Base-by-base conservation (phyloP, 1,284 basidiomycete species). In the Earliella scabrosa region DNA sequence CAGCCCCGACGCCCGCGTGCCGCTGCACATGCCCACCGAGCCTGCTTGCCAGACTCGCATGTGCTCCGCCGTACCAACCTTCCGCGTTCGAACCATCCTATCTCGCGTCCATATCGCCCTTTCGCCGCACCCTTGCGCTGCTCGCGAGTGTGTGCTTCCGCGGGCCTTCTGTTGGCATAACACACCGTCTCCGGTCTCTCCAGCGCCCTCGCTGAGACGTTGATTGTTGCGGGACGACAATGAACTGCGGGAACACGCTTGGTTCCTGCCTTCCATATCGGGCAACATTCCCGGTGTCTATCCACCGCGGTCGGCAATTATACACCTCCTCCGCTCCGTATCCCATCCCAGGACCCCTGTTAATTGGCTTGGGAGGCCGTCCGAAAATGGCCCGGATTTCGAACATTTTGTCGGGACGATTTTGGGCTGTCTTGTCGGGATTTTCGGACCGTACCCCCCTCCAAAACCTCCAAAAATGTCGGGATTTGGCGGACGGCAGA, bases 291-390 rank as follows among this genome's bases (percentile, higher is more conserved):
- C 48, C 57, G 52, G 57, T 47, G 41, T 34, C 45, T 31, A 27
- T 41, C 50, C 39, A 49, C 50, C 44, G 49, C 31, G 21, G 39
- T 61, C 59, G 59, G 59, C 38, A 55, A 58, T 57, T 61, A 50
- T 50, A 40, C 53, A 41, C 14, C 31, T 45, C 45, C 50, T 55
- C 56, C 52, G 49, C 51, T 34, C 50, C 50, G 50, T 32, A 21
- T 35, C 39, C 40, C 39, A 44, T 31, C 24, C 23, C 29, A 6
- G 29, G 29, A n/a, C 43, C 43, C 32, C 18, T 13, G 20, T 24
- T n/a, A 7, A 10, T 24, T 26, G 23, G 23, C 24, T 27, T 26
- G 24, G n/a, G n/a, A n/a, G n/a, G n/a, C n/a, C n/a, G n/a, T n/a
- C n/a, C n/a, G n/a, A n/a, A n/a, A n/a, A n/a, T n/a, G n/a, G n/a